Base-by-base conservation (phyloP, 148 eudicot species). In the Gaultheria prostrata region DNA sequence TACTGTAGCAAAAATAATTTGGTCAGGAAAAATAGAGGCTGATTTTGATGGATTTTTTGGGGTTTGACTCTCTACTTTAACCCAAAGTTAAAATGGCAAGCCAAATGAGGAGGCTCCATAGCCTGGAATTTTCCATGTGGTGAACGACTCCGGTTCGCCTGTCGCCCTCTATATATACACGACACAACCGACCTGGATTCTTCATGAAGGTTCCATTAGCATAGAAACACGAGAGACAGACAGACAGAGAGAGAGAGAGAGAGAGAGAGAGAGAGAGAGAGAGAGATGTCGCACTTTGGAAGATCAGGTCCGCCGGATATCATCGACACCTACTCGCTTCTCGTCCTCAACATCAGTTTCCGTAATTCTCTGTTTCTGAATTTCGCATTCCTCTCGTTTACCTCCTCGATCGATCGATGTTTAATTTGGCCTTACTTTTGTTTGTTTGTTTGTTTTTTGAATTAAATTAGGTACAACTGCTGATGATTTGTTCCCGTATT, bases 401-500 rank as follows among this genome's bases (percentile, higher is more conserved):
- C 6, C 43, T 12, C 32, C 4, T 49, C 46, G 85, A 63, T 61
- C 28, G 35, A 53, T 59, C 20, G 43, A 57, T 84, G 48, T 79
- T 0, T 78, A 28, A 5, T 8, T 70, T 51, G 7, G 20, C 9
- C 26, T 21, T 21, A 24, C 24, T 59, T 51, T 71, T 8, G 17
- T 5, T 74, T 39, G 14, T 57, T 3, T 76, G 7, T 3, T 45
- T 67, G 8, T 1, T 46, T 82, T 50, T 65, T 12, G 20, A 43
- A 43, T 54, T 10, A 14, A 46, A 11, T 14, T 12, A 85, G 86
- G 86, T 61, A 85, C 86, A 5, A 85, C 83, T 20, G 86, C 86
- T 0, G 86, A 85, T 75, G 86, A 85, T 80, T 61, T 85, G 61
- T 85, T 67, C 70, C 86, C 86, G 20, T 80, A 80, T 35, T 85